phyloP scores from a whole-genome alignment of 176 grass and related monocot genomes.

The Olyra latifolia region DNA sequence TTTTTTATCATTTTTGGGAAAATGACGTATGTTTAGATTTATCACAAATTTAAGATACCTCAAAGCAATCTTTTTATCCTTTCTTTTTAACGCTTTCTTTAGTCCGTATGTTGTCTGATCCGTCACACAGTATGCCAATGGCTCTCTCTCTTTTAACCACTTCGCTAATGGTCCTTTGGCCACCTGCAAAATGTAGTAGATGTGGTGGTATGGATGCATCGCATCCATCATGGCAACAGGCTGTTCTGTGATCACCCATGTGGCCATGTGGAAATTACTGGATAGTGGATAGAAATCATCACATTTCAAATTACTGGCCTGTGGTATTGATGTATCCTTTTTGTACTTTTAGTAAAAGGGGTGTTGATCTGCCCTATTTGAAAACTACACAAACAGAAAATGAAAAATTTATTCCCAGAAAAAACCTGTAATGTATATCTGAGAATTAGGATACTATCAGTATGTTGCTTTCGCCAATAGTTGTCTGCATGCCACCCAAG shows the following conservation, averaged over 20 bases:
- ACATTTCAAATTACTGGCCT: neutral
- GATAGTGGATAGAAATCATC: constrained; percentile 16
- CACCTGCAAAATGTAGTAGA: neutral
- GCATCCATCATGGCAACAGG: neutral
- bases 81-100: neutral
- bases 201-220: neutral
- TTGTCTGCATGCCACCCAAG: neutral
- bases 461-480: constrained; percentile 19
- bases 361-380: neutral
- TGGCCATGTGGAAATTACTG: constrained; percentile 19
- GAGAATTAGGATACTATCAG: neutral
- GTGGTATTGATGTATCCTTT: neutral
- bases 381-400: neutral
- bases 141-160: neutral
- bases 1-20: too few species aligned
- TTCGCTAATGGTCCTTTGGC: neutral
- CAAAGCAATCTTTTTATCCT: neutral
- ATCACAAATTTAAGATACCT: neutral
- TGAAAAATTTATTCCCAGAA: neutral
- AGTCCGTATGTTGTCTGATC: neutral
- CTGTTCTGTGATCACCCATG: constrained; percentile 22
- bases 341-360: neutral
- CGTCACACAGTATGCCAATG: neutral
- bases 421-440: neutral
- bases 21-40: neutral